Evolutionary conservation across 169 alveolate species (phyloP).

Genomic region (Babesia gibsoni): DNA sequence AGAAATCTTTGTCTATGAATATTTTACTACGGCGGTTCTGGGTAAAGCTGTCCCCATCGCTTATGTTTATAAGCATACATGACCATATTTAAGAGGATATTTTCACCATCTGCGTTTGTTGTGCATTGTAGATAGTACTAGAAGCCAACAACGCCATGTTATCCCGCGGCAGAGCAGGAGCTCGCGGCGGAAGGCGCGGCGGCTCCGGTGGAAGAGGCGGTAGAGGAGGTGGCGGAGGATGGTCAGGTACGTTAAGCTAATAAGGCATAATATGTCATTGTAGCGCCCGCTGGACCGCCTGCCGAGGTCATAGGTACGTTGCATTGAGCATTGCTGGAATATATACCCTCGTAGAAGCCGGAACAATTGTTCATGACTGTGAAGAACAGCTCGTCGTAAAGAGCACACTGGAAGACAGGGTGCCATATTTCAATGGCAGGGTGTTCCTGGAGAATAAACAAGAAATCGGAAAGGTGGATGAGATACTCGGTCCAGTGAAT

Average conservation of each 20-base stretch:
- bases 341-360: conserved; percentile 63
- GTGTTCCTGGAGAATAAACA: conserved; percentile 90
- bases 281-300: conserved; percentile 34
- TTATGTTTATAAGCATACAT: no score
- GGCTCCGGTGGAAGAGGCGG: conserved; percentile 27
- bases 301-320: conserved; percentile 55
- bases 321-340: no score
- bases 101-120: no score
- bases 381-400: conserved; percentile 88
- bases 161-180: conserved; percentile 34
- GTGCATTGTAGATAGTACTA: no score
- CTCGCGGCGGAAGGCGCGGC: conserved; percentile 35
- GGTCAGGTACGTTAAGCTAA: not conserved
- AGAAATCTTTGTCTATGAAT: no score
- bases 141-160: conserved; percentile 1
- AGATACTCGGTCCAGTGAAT: conserved; percentile 91
- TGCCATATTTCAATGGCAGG: conserved; percentile 93
- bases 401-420: conserved; percentile 81
- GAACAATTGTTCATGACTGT: conserved; percentile 87
- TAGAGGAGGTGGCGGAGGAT: conserved; percentile 13
- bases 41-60: no score
- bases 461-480: conserved; percentile 94
- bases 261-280: not conserved
- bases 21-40: no score
- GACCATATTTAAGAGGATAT: no score